Evolutionary conservation across 2,329 filamentous ascomycete genomes (phyloP).

Genomic region (Orbilia javanica): DNA sequence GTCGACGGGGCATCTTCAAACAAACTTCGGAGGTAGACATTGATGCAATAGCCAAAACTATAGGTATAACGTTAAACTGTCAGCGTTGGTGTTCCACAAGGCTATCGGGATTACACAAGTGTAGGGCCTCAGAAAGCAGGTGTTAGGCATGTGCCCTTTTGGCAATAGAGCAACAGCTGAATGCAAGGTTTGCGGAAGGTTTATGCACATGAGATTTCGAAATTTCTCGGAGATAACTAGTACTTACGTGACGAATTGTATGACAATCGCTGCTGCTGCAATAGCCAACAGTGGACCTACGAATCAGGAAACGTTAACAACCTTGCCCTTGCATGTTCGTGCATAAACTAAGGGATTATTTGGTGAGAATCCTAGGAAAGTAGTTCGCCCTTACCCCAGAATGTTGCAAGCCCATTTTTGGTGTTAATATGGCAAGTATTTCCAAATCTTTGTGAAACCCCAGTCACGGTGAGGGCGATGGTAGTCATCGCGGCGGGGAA

Average conservation of each 20-base stretch:
- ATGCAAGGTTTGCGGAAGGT: slow-evolving; percentile 6
- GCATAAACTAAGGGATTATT: slow-evolving; percentile 24
- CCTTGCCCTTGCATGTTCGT: slow-evolving; percentile 13
- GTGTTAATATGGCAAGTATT: slow-evolving; percentile 95
- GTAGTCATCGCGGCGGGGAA: slow-evolving; percentile 81
- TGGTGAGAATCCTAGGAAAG: slow-evolving; percentile 13
- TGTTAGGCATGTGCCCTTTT: slow-evolving; percentile 6
- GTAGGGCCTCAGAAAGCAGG: not conserved
- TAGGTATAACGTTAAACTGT: slow-evolving; percentile 32
- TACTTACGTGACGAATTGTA: slow-evolving; percentile 85
- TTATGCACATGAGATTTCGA: slow-evolving; percentile 33
- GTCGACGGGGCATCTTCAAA: slow-evolving; percentile 67
- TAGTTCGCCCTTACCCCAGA: slow-evolving; percentile 59
- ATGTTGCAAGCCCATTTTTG: slow-evolving; percentile 76
- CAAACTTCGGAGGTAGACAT: slow-evolving; percentile 79
- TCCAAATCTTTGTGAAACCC: slow-evolving; percentile 94
- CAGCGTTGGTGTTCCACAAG: slow-evolving; percentile 36
- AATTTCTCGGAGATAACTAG: slow-evolving; percentile 38
- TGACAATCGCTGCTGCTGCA: slow-evolving; percentile 78
- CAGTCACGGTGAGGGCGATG: slow-evolving; percentile 83
- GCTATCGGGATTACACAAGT: slow-evolving; percentile 15
- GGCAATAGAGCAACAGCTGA: not conserved
- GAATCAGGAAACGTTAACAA: slow-evolving; percentile 17
- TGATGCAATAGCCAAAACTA: slow-evolving; percentile 82
- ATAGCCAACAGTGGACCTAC: slow-evolving; percentile 78